Percentiles rank a stretch among this genome's conserved stretches.
These are phyloP conservation scores for Nepenthes gracilis DNA, from an alignment of 148 eudicot genomes.

Conservation along the genomic window DNA sequence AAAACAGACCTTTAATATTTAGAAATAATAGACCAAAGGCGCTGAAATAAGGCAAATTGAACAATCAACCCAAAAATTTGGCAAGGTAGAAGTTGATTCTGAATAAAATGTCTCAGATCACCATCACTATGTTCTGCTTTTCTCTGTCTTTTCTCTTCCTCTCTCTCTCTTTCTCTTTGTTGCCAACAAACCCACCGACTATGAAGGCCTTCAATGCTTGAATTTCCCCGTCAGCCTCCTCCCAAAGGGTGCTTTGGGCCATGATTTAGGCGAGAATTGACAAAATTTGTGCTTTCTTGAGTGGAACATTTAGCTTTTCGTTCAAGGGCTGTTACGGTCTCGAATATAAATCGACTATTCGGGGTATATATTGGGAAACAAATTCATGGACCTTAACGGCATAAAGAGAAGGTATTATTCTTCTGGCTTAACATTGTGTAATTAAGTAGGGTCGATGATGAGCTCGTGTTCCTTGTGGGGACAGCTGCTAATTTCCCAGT, in stretches of 20 bases:
- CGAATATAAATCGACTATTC: constrained; percentile 36
- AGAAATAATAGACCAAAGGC: too few species aligned
- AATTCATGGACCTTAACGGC: constrained; percentile 29
- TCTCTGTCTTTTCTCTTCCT: too few species aligned
- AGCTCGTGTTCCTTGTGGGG: constrained; percentile 55
- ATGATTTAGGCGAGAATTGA: constrained; percentile 35
- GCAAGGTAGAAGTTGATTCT: too few species aligned
- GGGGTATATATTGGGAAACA: constrained; percentile 33
- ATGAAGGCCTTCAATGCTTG: constrained; percentile 39
- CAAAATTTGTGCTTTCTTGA: constrained; percentile 29
- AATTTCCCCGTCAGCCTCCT: constrained; percentile 51
- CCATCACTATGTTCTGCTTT: constrained; percentile 2
- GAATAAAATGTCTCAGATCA: constrained; percentile 2
- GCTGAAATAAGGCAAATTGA: too few species aligned
- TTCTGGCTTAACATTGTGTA: constrained; percentile 60
- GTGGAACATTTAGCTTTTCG: constrained; percentile 43
- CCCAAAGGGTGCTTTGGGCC: constrained; percentile 39
- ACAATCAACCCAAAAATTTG: too few species aligned
- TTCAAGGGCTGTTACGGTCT: constrained; percentile 55
- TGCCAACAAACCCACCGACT: constrained; percentile 20
- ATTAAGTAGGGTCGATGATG: constrained; percentile 37
- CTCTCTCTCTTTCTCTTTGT: neutral
- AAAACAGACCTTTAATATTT: too few species aligned
- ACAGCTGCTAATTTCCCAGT: constrained; percentile 41
- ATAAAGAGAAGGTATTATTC: constrained; percentile 41